Conservation (phyloP, 2,329 filamentous ascomycete species). For the Penicillium sp. region DNA sequence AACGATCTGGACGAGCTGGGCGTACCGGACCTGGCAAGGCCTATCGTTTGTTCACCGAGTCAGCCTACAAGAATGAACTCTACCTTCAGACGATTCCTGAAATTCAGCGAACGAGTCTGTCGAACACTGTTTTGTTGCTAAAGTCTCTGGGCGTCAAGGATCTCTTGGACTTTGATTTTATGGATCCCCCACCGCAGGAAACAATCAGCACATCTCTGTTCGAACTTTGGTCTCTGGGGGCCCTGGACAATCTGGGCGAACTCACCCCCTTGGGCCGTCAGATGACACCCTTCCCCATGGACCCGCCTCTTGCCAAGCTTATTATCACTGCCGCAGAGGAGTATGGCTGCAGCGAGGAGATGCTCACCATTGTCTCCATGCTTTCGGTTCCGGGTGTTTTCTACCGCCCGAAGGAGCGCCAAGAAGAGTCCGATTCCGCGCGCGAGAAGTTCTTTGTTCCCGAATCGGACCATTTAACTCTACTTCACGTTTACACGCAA, state of each 20-base stretch:
- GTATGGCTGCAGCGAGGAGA: constrained; percentile 93
- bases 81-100: constrained; percentile 97
- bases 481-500: constrained; percentile 91
- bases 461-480: constrained; percentile 93
- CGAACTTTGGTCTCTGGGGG: constrained; percentile 93
- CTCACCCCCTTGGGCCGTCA: constrained; percentile 80
- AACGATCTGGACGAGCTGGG: constrained; percentile 88
- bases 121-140: constrained; percentile 88
- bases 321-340: constrained; percentile 86
- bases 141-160: constrained; percentile 95
- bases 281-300: constrained; percentile 99
- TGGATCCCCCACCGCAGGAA: constrained; percentile 97
- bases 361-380: constrained; percentile 98
- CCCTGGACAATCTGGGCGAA: constrained; percentile 89
- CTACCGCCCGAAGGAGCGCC: constrained; percentile 92
- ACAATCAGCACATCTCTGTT: constrained; percentile 97
- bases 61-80: constrained; percentile 91
- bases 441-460: constrained; percentile 98
- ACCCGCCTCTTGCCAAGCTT: constrained; percentile 89
- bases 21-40: constrained; percentile 93
- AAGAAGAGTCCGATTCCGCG: constrained; percentile 92
- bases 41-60: constrained; percentile 89
- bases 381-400: constrained; percentile 94
- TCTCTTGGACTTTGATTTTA: constrained; percentile 94
- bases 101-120: constrained; percentile 92